These are phyloP conservation scores for Gaeumannomyces tritici DNA, from an alignment of 2,329 filamentous ascomycete species.

Conservation along the genomic window DNA sequence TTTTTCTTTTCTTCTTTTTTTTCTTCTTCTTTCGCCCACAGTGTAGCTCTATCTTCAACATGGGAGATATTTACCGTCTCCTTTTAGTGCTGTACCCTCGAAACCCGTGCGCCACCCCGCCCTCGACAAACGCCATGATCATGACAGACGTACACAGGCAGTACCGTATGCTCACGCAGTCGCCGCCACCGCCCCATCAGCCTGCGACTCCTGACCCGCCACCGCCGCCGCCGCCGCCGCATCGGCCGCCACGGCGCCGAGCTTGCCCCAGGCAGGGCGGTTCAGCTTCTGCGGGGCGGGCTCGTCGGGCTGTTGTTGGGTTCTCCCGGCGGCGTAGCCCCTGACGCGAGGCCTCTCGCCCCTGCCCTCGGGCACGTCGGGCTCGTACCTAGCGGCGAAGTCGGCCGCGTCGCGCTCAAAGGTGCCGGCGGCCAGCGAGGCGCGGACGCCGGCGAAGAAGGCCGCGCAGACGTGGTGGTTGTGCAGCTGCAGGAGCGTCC, in stretches of 20 bases:
- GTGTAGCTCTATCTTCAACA: too few species aligned
- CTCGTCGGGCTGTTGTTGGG: constrained; percentile 41
- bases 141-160: too few species aligned
- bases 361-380: constrained; percentile 61
- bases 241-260: constrained; percentile 19
- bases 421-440: constrained; percentile 48
- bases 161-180: neutral
- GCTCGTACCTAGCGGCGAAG: constrained; percentile 52
- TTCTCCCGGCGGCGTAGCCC: constrained; percentile 69
- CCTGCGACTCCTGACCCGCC: neutral
- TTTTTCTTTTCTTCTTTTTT: too few species aligned
- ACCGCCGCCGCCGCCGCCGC: neutral
- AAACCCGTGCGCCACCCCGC: too few species aligned
- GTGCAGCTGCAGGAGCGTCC: constrained; percentile 86
- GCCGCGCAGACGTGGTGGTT: constrained; percentile 64
- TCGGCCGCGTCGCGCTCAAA: constrained; percentile 45
- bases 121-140: neutral
- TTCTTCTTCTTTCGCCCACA: too few species aligned
- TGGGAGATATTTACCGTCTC: neutral
- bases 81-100: neutral
- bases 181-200: neutral
- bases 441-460: constrained; percentile 67
- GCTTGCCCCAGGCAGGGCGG: constrained; percentile 51
- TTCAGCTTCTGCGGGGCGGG: constrained; percentile 44
- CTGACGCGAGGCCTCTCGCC: constrained; percentile 71